These are phyloP conservation scores for Scytalidium lignicola DNA, from an alignment of 2,329 filamentous ascomycete genomes.

Conservation along the genomic window DNA sequence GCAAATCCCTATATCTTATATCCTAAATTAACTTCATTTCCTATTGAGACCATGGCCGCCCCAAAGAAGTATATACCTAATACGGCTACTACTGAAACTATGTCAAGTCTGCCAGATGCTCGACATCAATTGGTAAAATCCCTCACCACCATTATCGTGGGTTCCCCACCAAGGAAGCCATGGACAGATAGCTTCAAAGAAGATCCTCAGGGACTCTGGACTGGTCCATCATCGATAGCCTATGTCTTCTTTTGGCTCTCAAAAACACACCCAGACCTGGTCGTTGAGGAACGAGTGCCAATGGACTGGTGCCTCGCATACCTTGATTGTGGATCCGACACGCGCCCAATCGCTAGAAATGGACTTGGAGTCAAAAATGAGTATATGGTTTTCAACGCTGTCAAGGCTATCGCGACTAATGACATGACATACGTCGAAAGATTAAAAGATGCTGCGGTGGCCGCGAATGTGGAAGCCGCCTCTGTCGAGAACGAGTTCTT, in stretches of 20 bases:
- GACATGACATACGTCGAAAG: constrained; percentile 30
- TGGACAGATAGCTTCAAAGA: background rate
- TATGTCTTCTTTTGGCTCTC: constrained; percentile 50
- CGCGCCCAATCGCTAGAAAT: background rate
- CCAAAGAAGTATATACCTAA: too few species aligned
- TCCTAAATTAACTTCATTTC: too few species aligned
- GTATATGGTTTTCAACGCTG: constrained; percentile 5
- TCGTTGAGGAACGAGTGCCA: constrained; percentile 8
- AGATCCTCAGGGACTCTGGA: constrained; percentile 41
- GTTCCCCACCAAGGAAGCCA: background rate
- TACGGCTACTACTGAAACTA: too few species aligned
- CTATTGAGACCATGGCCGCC: too few species aligned
- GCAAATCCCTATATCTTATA: too few species aligned
- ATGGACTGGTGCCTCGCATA: constrained; percentile 2
- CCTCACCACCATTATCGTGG: background rate
- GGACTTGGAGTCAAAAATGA: constrained; percentile 13
- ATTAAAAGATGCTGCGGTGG: constrained; percentile 11
- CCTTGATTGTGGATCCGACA: constrained; percentile 12
- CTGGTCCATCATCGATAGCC: constrained; percentile 50
- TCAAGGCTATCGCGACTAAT: background rate
- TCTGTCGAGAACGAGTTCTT: constrained; percentile 7
- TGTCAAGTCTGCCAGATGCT: background rate
- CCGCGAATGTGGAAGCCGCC: constrained; percentile 1
- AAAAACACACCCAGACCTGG: constrained; percentile 36
- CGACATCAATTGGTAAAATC: background rate